Base-by-base conservation (phyloP, 1,284 basidiomycete genomes). In the Heliocybe sulcata region DNA sequence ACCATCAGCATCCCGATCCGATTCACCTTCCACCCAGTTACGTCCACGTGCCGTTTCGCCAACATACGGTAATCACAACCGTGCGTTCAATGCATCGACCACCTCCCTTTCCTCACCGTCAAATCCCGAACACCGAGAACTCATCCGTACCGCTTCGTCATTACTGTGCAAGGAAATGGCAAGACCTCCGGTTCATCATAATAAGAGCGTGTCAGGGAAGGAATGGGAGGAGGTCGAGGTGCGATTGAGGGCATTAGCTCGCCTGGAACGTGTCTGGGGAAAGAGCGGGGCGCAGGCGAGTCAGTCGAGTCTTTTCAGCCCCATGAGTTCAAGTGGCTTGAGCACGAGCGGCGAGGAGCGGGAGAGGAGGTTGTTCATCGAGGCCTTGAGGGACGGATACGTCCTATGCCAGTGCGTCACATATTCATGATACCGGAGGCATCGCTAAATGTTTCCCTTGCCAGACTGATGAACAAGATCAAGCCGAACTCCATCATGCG, bases 321-420 rank as follows among this genome's bases (percentile, higher is more conserved):
- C 58, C 63, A 72, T 53, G 64, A 78, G 75, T 58, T 70, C 73
- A 53, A 79, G 70, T 45, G 79, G 79, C 63, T 59, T 77, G 35
- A 72, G 61, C 50, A 56, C 64, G 51, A 58, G 69, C 50, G 72
- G 84, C 29, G 90, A 90, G 67, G 88, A 91, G 60, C 75, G 84
- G 60, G 90, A 94, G 69, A 70, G 81, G 58, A 79, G 75, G 56
- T 67, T 82, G 33, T 93, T 94, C 64, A 77, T 77, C 49, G 87
- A 90, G 56, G 83, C 87, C 1, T 66, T 94, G 57, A 73, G 82
- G 61, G 92, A 95, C 72, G 92, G 92, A 1, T 88, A 86, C 66
- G 80, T 94, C 26, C 77, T 95, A 22, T 94, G 91, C 81, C 85
- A 91, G 92, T 93, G 65, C 72, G 85, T 83, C 54, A 59, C 54